These are phyloP conservation scores for Heterobasidion parviporum DNA, from an alignment of 1,284 basidiomycete genomes.

Conservation along the genomic window DNA sequence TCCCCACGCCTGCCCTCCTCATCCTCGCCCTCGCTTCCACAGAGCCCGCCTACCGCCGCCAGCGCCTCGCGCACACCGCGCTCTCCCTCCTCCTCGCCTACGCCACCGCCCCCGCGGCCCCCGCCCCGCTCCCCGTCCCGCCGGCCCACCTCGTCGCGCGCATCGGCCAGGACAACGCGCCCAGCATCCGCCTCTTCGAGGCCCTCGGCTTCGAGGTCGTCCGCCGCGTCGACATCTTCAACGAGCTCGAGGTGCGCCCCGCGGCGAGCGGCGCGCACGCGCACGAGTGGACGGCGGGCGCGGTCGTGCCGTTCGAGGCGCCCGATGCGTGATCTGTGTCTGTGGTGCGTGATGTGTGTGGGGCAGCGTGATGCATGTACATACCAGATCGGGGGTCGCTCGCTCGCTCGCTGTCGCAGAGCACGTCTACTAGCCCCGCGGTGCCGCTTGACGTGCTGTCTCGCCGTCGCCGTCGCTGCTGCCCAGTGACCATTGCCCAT, in stretches of 20 bases:
- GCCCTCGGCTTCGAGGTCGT: conserved; percentile 61
- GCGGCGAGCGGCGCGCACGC: background rate
- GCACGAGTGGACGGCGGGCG: background rate
- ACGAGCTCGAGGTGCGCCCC: conserved; percentile 63
- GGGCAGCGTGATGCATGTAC: too few species aligned
- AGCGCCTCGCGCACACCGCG: conserved; percentile 61
- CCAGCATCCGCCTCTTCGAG: conserved; percentile 55
- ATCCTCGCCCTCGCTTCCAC: background rate
- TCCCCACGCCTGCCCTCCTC: too few species aligned
- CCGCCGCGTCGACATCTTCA: conserved; percentile 62
- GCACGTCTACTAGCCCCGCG: too few species aligned
- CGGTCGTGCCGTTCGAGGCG: background rate
- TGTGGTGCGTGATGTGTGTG: too few species aligned
- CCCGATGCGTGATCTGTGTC: background rate
- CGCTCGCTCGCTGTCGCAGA: too few species aligned
- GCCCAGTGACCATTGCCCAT: too few species aligned
- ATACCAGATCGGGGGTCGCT: too few species aligned
- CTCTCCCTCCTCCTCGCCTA: conserved; percentile 60
- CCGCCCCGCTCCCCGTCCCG: conserved; percentile 27
- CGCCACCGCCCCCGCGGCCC: conserved; percentile 30
- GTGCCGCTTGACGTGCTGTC: too few species aligned
- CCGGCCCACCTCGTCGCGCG: conserved; percentile 41
- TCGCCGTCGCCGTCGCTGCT: too few species aligned
- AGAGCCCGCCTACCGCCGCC: conserved; percentile 57
- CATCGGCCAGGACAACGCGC: conserved; percentile 42